Evolutionary conservation across 73 alveolate species (phyloP), one percentile per base, ranked within the genome.

Genomic region (Paramecium caudatum): DNA sequence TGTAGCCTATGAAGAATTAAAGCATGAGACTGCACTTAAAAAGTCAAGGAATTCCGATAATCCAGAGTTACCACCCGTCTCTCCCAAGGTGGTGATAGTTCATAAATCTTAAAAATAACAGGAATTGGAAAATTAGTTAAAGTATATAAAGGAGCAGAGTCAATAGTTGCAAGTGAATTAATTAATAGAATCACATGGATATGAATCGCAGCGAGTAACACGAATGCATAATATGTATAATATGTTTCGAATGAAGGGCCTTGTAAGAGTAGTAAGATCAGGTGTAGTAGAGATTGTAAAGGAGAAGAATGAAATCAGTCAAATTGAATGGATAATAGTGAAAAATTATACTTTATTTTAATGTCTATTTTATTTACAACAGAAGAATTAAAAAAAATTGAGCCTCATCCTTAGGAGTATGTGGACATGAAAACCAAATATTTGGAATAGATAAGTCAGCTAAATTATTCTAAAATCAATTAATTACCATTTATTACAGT

Each of bases 221-320:
- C 36, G 88, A 74, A 8, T 39, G 21, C 62, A 27, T 27, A 74
- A 74, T 19, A 12, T 21, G 88, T 74, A 7, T 17, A 21, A 19
- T 16, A 41, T 74, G 16, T 41, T 36, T 4, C 5, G 36, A n/a
- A 36, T 74, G 23, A 16, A 74, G 88, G 32, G 43, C 88, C 4
- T 43, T 65, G 5, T 5, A 74, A 43, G 68, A 74, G 16, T 74
- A 74, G 10, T 37, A 74, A 41, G 88, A 74, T 17, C 10, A 37
- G 43, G 88, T 74, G 21, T 4, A 74, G 13, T 7, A 74, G 43
- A 45, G 88, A 19, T 41, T 74, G 21, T 37, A 74, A 45, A 36
- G 47, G 43, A 74, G 88, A 23, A 12, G 88, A 43, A 41, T 41
- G 68, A n/a, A 41, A 39, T 74, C 88, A 21, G 88, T 74, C 9